Percentiles rank a stretch among this genome's conserved stretches.
phyloP scores from a whole-genome alignment of 2,329 filamentous ascomycete species.

The Thelonectria blattea region DNA sequence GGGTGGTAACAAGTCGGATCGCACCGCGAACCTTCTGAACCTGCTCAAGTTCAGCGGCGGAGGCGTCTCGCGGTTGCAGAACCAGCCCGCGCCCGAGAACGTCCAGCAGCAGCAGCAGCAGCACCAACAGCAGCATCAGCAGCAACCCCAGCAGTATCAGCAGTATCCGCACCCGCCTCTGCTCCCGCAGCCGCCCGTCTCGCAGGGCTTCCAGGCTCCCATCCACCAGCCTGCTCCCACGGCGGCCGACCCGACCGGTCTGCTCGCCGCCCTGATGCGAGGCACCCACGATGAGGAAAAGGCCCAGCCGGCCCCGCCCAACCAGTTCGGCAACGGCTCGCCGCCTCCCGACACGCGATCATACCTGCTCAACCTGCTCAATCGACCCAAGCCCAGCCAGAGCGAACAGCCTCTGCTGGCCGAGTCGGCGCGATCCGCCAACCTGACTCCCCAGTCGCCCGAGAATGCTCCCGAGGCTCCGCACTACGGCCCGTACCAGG shows the following conservation, averaged over 20 bases:
- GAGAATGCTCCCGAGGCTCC: constrained; percentile 39
- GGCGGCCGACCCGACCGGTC: constrained; percentile 61
- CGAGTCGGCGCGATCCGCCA: constrained; percentile 51
- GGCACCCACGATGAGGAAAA: constrained; percentile 58
- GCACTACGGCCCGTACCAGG: constrained; percentile 41
- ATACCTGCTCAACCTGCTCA: constrained; percentile 84
- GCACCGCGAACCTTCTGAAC: constrained; percentile 63
- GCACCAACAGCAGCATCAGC: constrained; percentile 28
- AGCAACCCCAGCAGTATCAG: constrained; percentile 28
- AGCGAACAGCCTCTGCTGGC: constrained; percentile 53
- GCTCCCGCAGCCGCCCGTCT: constrained; percentile 20
- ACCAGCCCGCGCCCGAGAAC: constrained; percentile 39
- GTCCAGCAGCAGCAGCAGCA: constrained; percentile 24
- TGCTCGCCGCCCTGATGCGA: constrained; percentile 67
- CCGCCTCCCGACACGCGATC: constrained; percentile 77
- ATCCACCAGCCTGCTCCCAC: constrained; percentile 65
- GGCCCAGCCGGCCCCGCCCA: constrained; percentile 32
- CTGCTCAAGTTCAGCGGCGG: constrained; percentile 64
- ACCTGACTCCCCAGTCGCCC: constrained; percentile 53
- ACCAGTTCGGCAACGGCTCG: constrained; percentile 55
- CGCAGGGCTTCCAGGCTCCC: constrained; percentile 43
- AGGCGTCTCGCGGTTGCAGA: constrained; percentile 44
- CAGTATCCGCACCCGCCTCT: constrained; percentile 31
- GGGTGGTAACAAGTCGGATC: constrained; percentile 49
- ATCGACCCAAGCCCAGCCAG: constrained; percentile 74